Evolutionary conservation across 2,329 filamentous ascomycete genomes (phyloP).

Genomic region (Botrytis squamosa): DNA sequence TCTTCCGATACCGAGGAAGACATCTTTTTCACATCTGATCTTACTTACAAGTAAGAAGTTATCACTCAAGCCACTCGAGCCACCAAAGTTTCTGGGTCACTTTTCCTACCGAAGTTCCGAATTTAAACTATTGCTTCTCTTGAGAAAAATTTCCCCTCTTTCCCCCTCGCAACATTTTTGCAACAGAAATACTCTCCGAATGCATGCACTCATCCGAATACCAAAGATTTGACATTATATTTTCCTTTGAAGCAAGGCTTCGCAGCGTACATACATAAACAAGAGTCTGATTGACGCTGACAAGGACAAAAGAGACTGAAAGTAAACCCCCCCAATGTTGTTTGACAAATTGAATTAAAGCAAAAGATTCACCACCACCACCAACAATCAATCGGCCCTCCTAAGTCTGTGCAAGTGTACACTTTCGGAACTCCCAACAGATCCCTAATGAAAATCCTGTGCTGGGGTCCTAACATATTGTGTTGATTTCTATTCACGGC

Average conservation of each 20-base stretch:
- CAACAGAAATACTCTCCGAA: neutral
- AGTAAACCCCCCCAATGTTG: neutral
- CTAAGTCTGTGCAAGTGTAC: constrained; percentile 10
- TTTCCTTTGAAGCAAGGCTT: neutral
- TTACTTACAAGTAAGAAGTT: neutral
- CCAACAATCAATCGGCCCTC: constrained; percentile 15
- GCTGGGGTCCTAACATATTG: neutral
- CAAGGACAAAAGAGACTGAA: neutral
- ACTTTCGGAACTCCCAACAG: neutral
- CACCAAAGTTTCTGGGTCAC: neutral
- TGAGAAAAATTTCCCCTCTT: neutral
- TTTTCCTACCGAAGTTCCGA: neutral
- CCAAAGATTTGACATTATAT: neutral
- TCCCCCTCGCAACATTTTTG: neutral
- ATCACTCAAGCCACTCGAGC: neutral
- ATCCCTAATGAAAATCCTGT: neutral
- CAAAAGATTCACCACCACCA: neutral
- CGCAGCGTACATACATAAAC: neutral
- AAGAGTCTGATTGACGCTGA: neutral
- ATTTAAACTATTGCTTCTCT: neutral
- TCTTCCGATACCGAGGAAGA: constrained; percentile 15
- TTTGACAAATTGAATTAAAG: neutral
- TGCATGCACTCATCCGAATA: constrained; percentile 4
- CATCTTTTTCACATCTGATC: constrained; percentile 16
- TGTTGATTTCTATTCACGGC: neutral